Evolutionary conservation across 2,329 filamentous ascomycete genomes (phyloP).

Genomic region (Fusarium fracticaudum): DNA sequence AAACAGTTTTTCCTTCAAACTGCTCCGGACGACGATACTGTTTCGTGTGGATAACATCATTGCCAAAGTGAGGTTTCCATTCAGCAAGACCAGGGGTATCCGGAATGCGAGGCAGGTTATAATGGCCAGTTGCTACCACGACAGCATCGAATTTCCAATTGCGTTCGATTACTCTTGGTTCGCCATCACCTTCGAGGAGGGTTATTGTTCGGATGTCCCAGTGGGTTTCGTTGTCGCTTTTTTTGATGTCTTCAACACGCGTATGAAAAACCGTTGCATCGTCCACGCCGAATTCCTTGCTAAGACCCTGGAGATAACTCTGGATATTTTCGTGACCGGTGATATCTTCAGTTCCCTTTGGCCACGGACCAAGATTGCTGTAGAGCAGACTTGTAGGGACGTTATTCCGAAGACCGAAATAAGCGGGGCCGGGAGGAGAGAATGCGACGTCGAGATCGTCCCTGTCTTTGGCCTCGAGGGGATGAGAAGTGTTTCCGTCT

Average conservation of each 20-base stretch:
- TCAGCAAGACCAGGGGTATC: conserved; percentile 65
- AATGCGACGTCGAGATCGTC: conserved; percentile 23
- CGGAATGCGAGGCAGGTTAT: conserved; percentile 70
- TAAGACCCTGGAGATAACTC: conserved; percentile 70
- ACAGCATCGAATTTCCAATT: conserved; percentile 67
- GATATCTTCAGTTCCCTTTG: conserved; percentile 66
- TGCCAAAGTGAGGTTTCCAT: conserved; percentile 65
- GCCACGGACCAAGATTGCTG: conserved; percentile 61
- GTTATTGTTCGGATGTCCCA: conserved; percentile 65
- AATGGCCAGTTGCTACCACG: conserved; percentile 74
- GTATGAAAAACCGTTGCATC: conserved; percentile 64
- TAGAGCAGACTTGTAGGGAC: conserved; percentile 69
- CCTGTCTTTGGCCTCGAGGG: background rate
- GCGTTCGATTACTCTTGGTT: conserved; percentile 43
- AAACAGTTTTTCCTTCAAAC: conserved; percentile 63
- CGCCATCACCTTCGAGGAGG: conserved; percentile 44
- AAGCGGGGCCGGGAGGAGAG: conserved; percentile 58
- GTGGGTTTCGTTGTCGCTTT: conserved; percentile 49
- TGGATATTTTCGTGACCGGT: conserved; percentile 66
- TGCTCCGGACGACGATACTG: conserved; percentile 71
- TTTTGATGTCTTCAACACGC: conserved; percentile 62
- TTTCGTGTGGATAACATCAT: conserved; percentile 73
- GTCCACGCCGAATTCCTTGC: conserved; percentile 59
- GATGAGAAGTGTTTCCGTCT: background rate
- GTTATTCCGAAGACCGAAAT: conserved; percentile 73